phyloP scores from a whole-genome alignment of 768 basidiomycete genomes.

The Mycena haematopus region DNA sequence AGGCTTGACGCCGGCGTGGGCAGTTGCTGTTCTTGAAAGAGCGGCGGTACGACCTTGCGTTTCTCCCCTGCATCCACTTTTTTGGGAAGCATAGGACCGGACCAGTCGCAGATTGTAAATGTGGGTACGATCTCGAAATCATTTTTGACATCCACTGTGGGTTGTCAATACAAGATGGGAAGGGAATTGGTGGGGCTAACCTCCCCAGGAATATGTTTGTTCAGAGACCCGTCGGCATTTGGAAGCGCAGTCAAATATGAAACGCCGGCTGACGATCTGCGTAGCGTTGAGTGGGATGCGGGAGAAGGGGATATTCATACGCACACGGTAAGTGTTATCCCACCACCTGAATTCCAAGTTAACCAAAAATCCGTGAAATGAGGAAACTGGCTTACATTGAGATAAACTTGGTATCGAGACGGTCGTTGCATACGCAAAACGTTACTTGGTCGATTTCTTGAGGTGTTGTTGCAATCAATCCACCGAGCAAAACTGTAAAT shows the following conservation, averaged over 20 bases:
- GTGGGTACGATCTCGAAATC: not conserved
- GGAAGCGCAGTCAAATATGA: conserved; percentile 1
- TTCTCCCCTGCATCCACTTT: not conserved
- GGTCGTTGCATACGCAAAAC: not conserved
- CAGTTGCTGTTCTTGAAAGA: not conserved
- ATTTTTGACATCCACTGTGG: not conserved
- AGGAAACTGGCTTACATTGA: not conserved
- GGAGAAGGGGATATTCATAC: not conserved
- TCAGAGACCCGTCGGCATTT: not conserved
- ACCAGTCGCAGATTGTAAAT: not conserved
- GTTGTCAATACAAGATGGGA: not conserved
- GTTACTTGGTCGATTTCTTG: not conserved
- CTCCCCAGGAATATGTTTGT: not conserved
- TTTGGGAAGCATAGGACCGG: not conserved
- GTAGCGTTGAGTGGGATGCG: not conserved
- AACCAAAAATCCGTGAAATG: not conserved
- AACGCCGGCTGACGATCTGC: not conserved
- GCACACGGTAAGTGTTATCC: not conserved
- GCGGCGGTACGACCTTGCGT: not conserved
- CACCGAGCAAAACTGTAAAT: not conserved
- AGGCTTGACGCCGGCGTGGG: not conserved
- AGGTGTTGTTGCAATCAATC: not conserved
- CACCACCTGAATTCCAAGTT: not conserved
- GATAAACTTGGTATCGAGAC: not conserved
- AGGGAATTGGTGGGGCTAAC: not conserved